Percentiles rank a stretch among this genome's conserved stretches.
phyloP scores from a whole-genome alignment of 2,329 filamentous ascomycete species.

The Penicillium glabrum region DNA sequence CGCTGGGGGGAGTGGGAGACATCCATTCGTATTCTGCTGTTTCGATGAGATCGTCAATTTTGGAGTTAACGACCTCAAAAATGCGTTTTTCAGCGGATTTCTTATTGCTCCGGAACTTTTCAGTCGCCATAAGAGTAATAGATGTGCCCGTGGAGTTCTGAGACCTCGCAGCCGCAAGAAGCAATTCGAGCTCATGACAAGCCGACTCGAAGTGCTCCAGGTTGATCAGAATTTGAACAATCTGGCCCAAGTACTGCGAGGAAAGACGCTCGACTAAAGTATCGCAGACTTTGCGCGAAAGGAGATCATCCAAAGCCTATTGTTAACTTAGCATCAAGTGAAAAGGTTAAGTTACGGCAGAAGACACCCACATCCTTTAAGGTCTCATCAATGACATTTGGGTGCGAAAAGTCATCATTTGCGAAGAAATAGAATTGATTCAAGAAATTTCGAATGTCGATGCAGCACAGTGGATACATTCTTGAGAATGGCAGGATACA shows the following conservation, averaged over 20 bases:
- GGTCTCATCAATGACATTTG: constrained; percentile 85
- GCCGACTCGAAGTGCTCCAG: constrained; percentile 95
- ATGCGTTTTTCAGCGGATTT: constrained; percentile 97
- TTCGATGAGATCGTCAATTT: constrained; percentile 96
- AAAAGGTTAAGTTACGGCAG: background rate
- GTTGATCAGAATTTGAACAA: constrained; percentile 97
- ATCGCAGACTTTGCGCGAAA: constrained; percentile 88
- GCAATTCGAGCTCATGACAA: constrained; percentile 81
- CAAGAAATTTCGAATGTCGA: constrained; percentile 94
- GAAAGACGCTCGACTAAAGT: constrained; percentile 83
- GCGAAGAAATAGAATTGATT: constrained; percentile 99
- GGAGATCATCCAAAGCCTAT: constrained; percentile 88
- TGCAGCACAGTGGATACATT: constrained; percentile 98
- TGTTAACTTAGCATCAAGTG: background rate
- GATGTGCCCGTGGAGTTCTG: constrained; percentile 76
- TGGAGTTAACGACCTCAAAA: constrained; percentile 96
- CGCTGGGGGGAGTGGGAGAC: constrained; percentile 60
- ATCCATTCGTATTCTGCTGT: constrained; percentile 96
- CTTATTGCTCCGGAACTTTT: constrained; percentile 83
- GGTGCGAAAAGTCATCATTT: constrained; percentile 91
- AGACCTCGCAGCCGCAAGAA: constrained; percentile 81
- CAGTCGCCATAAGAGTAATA: constrained; percentile 76
- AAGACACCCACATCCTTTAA: constrained; percentile 65
- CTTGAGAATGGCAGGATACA: constrained; percentile 97
- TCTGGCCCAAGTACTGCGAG: constrained; percentile 94